phyloP scores from a whole-genome alignment of 768 basidiomycete genomes.

The Boletus vermiculosoides region DNA sequence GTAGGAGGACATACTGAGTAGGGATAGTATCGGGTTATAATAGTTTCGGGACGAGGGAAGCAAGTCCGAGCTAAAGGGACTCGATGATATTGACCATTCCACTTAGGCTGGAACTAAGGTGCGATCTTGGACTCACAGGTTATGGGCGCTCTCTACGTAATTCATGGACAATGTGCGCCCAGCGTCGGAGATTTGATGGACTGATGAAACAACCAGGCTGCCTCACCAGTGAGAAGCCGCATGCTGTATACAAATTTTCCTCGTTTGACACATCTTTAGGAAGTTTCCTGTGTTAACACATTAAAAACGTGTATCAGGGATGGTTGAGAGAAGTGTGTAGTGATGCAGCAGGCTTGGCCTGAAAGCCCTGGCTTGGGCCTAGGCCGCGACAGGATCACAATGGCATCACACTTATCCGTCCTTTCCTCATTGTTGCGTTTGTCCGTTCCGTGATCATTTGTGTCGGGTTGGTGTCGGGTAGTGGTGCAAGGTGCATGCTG shows the following conservation, averaged over 20 bases:
- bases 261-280: not conserved
- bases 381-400: too few relatives aligned
- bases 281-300: too few relatives aligned
- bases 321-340: not conserved
- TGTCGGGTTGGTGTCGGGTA: too few relatives aligned
- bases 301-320: not conserved
- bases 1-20: too few relatives aligned
- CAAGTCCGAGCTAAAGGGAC: not conserved
- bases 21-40: not conserved
- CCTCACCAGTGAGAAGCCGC: not conserved
- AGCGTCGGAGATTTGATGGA: not conserved
- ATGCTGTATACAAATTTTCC: not conserved
- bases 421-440: too few relatives aligned
- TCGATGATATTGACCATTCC: not conserved
- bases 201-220: not conserved
- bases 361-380: too few relatives aligned
- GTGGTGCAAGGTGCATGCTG: too few relatives aligned
- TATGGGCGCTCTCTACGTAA: not conserved
- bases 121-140: not conserved
- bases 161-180: too few relatives aligned
- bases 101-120: slow-evolving; percentile 1
- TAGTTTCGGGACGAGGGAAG: not conserved
- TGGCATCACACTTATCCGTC: too few relatives aligned
- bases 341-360: too few relatives aligned
- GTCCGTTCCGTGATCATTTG: too few relatives aligned